phyloP scores from a whole-genome alignment of 2,329 filamentous ascomycete species.

The Neopestalotiopsis clavispora region DNA sequence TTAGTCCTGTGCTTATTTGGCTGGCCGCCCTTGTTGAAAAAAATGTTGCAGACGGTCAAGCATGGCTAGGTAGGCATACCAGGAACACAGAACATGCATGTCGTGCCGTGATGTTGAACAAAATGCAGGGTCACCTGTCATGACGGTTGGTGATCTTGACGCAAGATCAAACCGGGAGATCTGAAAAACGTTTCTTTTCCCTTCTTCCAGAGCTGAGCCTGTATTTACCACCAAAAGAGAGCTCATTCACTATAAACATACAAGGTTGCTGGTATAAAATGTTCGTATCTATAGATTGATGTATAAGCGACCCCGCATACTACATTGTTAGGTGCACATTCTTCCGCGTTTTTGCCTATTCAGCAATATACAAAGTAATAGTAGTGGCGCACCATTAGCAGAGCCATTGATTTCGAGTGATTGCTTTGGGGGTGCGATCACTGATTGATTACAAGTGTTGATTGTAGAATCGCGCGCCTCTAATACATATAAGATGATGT shows the following conservation, averaged over 20 bases:
- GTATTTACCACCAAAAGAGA: neutral
- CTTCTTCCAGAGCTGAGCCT: neutral
- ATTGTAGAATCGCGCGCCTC: neutral
- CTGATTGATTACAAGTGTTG: neutral
- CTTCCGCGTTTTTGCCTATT: no score
- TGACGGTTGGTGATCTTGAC: slow-evolving; percentile 4
- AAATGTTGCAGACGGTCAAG: neutral
- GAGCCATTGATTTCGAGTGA: no score
- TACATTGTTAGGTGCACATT: no score
- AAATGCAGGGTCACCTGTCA: slow-evolving; percentile 12
- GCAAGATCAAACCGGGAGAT: slow-evolving; percentile 13
- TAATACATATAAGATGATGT: neutral
- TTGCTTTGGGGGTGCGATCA: no score
- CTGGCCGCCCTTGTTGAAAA: neutral
- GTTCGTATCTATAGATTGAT: neutral
- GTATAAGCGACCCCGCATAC: no score
- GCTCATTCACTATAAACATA: neutral
- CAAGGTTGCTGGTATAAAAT: neutral
- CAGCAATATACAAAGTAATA: no score
- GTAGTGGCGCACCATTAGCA: no score
- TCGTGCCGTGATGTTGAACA: neutral
- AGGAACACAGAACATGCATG: neutral
- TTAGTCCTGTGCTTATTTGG: neutral
- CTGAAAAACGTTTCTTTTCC: slow-evolving; percentile 1
- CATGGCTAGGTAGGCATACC: neutral